Base-by-base conservation (phyloP, 2,329 filamentous ascomycete species). In the Aureobasidium namibiae region DNA sequence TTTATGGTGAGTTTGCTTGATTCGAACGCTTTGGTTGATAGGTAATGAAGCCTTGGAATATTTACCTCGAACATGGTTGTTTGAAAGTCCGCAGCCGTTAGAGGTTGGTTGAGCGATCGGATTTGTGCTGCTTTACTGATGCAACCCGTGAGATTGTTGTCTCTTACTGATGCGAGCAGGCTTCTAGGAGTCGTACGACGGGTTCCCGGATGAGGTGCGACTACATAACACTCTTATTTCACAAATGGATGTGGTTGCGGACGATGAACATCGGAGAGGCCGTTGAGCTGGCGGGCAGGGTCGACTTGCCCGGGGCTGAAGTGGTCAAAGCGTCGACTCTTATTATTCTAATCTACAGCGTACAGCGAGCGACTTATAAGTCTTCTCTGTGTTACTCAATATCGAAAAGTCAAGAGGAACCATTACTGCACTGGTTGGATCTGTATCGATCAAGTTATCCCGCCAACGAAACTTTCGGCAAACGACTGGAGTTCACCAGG, bases 61-160 rank as follows among this genome's bases (percentile, higher is more conserved):
- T 56, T 56, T 56, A 56, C 52, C 52, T 56, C 52, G 39, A 56
- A 56, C 52, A 56, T 56, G 50, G n/a, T 44, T 44, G n/a, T 44
- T 24, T 23, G 48, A 26, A 18, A 21, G 26, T 6, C 39, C 1
- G 24, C 13, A 11, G 34, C 44, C 36, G 36, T 53, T 41, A 24
- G 26, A 16, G 44, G 9, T 31, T 56, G 52, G 52, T 56, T 44
- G 52, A 18, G 39, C 29, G 24, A 24, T 26, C 39, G 42, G 39
- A 5, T 53, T 41, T 41, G 36, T 53, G 49, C 49, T 41, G 49
- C 34, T 31, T 10, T 31, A 10, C 29, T 31, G 33, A 5, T 34
- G 33, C 33, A 34, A 34, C 33, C 33, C 33, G 33, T 34, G 33
- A 34, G 33, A 34, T 13, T 5, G 33, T 13, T 34, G 33, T 34